Evolutionary conservation across 2,329 filamentous ascomycete species (phyloP).

Genomic region (Bipolaris gigantea): DNA sequence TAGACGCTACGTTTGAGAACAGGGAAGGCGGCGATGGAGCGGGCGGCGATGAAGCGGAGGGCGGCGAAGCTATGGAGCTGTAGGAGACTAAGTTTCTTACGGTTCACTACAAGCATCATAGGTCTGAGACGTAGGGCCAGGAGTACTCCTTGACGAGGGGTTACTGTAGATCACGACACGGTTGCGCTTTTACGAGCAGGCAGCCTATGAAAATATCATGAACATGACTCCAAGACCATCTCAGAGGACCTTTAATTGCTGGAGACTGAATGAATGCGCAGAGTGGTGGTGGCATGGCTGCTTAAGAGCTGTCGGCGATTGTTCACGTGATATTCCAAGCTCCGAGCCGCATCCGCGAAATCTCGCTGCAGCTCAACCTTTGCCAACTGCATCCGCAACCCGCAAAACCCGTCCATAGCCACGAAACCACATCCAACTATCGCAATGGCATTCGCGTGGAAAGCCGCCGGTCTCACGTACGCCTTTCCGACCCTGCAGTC

Average conservation of each 20-base stretch:
- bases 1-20: slow-evolving; percentile 68
- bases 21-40: slow-evolving; percentile 42
- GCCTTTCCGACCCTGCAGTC: slow-evolving; percentile 43
- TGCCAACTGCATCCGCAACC: slow-evolving; percentile 28
- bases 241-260: background rate
- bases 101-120: background rate
- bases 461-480: slow-evolving; percentile 95
- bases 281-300: background rate
- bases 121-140: background rate
- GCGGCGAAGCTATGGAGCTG: slow-evolving; percentile 56
- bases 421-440: slow-evolving; percentile 40
- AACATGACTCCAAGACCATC: slow-evolving; percentile 12
- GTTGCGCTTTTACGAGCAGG: slow-evolving; percentile 4
- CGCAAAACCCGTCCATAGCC: slow-evolving; percentile 26
- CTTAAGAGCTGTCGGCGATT: background rate
- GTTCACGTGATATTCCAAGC: slow-evolving; percentile 30
- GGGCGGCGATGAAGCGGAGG: slow-evolving; percentile 41
- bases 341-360: slow-evolving; percentile 35
- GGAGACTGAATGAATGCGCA: background rate
- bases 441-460: slow-evolving; percentile 98
- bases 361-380: slow-evolving; percentile 33
- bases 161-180: slow-evolving; percentile 9
- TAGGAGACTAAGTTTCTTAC: background rate
- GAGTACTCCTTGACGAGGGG: background rate
- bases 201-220: slow-evolving; percentile 29